Conservation (phyloP, 169 alveolate species). For the Plasmodium cynomolgi region DNA sequence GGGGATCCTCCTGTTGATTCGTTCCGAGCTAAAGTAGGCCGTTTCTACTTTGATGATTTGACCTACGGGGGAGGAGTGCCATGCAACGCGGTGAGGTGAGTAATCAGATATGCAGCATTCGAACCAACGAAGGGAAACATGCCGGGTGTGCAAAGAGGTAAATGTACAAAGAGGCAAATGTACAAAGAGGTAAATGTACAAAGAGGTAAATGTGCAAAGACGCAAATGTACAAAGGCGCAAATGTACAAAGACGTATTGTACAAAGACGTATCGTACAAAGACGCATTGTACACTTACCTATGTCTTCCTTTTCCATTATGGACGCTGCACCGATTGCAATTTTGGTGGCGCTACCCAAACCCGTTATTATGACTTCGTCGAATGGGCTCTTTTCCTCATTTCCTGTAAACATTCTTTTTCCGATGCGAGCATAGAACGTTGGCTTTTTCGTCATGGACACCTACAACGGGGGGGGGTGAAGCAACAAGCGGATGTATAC, state of each 20-base stretch:
- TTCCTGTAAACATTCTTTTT: conserved; percentile 78
- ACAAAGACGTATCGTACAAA: neutral
- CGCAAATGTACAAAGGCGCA: too few species aligned
- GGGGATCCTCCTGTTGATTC: conserved; percentile 79
- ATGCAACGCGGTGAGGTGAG: neutral
- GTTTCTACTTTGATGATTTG: conserved; percentile 78
- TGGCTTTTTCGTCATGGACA: conserved; percentile 79
- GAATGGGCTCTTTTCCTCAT: conserved; percentile 77
- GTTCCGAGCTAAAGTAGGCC: conserved; percentile 80
- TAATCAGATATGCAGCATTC: neutral
- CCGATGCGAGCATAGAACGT: conserved; percentile 82
- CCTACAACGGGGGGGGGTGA: conserved; percentile 32
- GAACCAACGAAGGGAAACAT: neutral
- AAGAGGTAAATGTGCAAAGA: too few species aligned
- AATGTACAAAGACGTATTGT: too few species aligned
- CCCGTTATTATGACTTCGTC: conserved; percentile 83
- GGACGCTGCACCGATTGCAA: conserved; percentile 83
- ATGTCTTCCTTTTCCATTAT: conserved; percentile 77
- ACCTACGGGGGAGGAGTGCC: conserved; percentile 47
- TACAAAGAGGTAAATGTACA: neutral
- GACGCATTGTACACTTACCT: conserved; percentile 62
- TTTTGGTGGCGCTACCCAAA: conserved; percentile 82
- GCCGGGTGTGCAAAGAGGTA: neutral
- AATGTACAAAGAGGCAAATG: neutral
- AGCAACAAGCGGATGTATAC: neutral